These are phyloP conservation scores for Ophiostoma piceae DNA, from an alignment of 2,329 filamentous ascomycete genomes.

Conservation along the genomic window DNA sequence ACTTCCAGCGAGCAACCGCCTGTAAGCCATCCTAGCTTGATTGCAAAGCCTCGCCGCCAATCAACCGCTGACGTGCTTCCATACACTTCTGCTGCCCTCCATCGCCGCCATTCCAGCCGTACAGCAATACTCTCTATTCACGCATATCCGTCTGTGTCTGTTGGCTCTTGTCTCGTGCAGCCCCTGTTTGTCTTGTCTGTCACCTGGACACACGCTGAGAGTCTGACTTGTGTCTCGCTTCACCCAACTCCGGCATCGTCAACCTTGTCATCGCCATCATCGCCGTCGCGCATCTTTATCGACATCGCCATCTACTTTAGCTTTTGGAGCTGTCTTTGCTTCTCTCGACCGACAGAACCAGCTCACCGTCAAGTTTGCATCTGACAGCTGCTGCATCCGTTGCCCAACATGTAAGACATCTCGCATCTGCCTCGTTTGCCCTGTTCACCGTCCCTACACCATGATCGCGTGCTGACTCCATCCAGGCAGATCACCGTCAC, in stretches of 20 bases:
- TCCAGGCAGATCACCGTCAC: slow-evolving; percentile 80
- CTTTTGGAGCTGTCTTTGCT: too few relatives aligned
- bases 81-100: slow-evolving; percentile 22
- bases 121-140: not conserved
- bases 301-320: not conserved
- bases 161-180: not conserved
- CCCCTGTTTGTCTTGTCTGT: not conserved
- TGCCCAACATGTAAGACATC: slow-evolving; percentile 22
- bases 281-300: not conserved
- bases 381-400: not conserved
- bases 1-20: slow-evolving; percentile 1
- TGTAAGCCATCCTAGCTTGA: not conserved
- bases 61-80: slow-evolving; percentile 19
- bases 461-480: slow-evolving; percentile 3
- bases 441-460: not conserved
- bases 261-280: not conserved
- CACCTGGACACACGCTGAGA: not conserved
- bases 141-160: not conserved
- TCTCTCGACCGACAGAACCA: not conserved
- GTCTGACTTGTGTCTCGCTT: not conserved
- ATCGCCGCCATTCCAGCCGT: slow-evolving; percentile 15
- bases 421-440: not conserved
- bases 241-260: not conserved
- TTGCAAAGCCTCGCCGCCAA: slow-evolving; percentile 20
- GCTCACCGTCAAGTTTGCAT: not conserved